Percentiles rank a stretch among this genome's conserved stretches.
phyloP scores from a whole-genome alignment of 805 yeast species.

The Groenewaldozyma tartarivorans region DNA sequence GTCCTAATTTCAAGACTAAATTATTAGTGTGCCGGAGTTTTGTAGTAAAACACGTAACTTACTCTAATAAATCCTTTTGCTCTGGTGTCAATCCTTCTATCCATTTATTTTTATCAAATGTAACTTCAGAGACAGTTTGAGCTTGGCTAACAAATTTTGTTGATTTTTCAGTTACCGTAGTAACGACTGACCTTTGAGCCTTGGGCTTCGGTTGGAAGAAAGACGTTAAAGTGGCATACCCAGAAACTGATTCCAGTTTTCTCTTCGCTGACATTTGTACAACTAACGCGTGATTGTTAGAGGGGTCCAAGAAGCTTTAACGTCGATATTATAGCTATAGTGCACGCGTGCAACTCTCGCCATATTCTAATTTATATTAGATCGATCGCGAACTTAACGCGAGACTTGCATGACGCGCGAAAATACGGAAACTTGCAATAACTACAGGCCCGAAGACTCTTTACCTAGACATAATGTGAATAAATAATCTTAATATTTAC shows the following conservation, averaged over 20 bases:
- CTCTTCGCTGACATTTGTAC: slow-evolving; percentile 11
- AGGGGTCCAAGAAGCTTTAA: too few relatives aligned
- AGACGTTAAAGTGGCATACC: slow-evolving; percentile 9
- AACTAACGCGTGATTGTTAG: too few relatives aligned
- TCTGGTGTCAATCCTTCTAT: slow-evolving; percentile 37
- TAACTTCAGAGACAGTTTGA: not conserved
- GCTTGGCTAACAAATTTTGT: not conserved
- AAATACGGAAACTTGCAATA: too few relatives aligned
- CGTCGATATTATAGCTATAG: too few relatives aligned
- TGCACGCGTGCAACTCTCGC: too few relatives aligned
- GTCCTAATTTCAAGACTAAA: slow-evolving; percentile 50
- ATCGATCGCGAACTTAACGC: too few relatives aligned
- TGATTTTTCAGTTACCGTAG: not conserved
- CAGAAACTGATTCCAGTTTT: slow-evolving; percentile 11
- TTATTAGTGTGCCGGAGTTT: slow-evolving; percentile 2
- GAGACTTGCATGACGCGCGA: too few relatives aligned
- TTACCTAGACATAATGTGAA: too few relatives aligned
- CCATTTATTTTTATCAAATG: slow-evolving; percentile 47
- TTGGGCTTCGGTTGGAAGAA: slow-evolving; percentile 13
- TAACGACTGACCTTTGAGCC: not conserved
- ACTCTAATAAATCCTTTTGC: slow-evolving; percentile 40
- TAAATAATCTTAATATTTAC: too few relatives aligned
- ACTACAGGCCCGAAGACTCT: too few relatives aligned
- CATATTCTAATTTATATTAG: too few relatives aligned
- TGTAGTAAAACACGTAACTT: slow-evolving; percentile 5